Base-by-base conservation (phyloP, 768 basidiomycete species). In the Calocybe indica region DNA sequence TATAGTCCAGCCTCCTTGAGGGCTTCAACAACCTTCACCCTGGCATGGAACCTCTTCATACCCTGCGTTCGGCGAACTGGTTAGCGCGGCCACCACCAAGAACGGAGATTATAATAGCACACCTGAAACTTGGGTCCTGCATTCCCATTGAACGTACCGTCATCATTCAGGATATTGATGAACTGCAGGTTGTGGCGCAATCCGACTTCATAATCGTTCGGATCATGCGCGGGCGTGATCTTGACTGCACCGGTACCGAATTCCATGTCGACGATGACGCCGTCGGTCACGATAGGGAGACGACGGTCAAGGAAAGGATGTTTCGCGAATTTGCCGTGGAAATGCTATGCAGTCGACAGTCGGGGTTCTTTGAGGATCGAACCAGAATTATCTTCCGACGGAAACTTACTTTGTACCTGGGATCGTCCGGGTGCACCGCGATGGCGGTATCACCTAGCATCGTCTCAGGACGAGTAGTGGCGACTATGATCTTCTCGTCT, bases 201-300 rank as follows among this genome's bases (percentile, higher is more conserved):
- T 7, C 92, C 96, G 54, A 93, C 92, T 54, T 92, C 92, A 65
- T 95, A 98, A 75, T 98, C 95, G 61, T 94, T 94, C 11, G 84
- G 88, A 63, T 98, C 96, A 61, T 98, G 96, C 0, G 95, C 96
- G 11, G 96, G 96, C 0, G 96, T 98, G 59, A 98, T 97, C 72
- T 99, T 98, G 44, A 98, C 95, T 1, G 95, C 96, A 62, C 96
- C 96, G 30, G 96, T 99, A 34, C 96, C 96, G 56, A 98, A 98
- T 7, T 78, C 75, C 84, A 92, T 96, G 61, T 98, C 95, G 49
- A 96, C 95, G 43, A 89, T 73, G 63, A 92, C 86, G 14, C 76
- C 70, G 59, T 98, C 95, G 29, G 82, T 74, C 48, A 98, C 71
- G 62, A 99, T 95, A 10, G 92, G 95, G 40, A 99, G 72, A 11